A percentile compares a stretch with the other conserved stretches of the same genome.
Conservation (phyloP, 805 yeast genomes). For the Clavispora santaluciae region DNA sequence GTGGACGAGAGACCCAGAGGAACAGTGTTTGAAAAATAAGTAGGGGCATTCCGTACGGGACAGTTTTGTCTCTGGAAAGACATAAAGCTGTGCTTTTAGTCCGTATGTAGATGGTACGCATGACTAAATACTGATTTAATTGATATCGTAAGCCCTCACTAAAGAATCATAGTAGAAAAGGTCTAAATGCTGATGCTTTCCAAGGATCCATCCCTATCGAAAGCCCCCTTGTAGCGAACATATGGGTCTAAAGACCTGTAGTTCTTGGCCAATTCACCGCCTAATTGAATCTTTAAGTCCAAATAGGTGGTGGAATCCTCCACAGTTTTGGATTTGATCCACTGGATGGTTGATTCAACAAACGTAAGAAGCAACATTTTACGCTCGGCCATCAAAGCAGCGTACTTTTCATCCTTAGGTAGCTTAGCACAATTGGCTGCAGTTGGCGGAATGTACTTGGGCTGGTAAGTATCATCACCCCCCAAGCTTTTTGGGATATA, state of each 20-base stretch:
- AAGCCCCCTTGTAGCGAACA: slow-evolving; percentile 13
- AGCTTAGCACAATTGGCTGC: slow-evolving; percentile 41
- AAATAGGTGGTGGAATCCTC: slow-evolving; percentile 46
- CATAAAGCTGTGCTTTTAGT: no score
- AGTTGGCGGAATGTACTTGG: slow-evolving; percentile 61
- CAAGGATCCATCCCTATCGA: slow-evolving; percentile 15
- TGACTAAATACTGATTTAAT: no score
- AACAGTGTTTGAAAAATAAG: neutral
- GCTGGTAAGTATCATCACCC: slow-evolving; percentile 60
- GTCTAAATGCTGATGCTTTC: slow-evolving; percentile 6
- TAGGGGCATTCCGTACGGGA: no score
- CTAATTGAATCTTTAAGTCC: slow-evolving; percentile 50
- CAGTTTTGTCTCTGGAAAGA: no score
- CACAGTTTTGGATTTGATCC: slow-evolving; percentile 68
- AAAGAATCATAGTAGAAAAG: no score
- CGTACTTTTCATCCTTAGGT: slow-evolving; percentile 39
- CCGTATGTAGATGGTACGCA: no score
- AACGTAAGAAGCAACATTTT: slow-evolving; percentile 47
- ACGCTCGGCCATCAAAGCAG: slow-evolving; percentile 48
- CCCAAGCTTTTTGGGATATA: slow-evolving; percentile 70
- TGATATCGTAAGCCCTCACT: no score
- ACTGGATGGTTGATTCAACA: slow-evolving; percentile 61
- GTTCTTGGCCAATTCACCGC: slow-evolving; percentile 52
- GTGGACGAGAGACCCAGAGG: slow-evolving; percentile 32
- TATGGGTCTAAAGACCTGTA: slow-evolving; percentile 52